These are phyloP conservation scores for Piromyces finnis DNA, from an alignment of 192 early-diverging fungal species.

Conservation along the genomic window DNA sequence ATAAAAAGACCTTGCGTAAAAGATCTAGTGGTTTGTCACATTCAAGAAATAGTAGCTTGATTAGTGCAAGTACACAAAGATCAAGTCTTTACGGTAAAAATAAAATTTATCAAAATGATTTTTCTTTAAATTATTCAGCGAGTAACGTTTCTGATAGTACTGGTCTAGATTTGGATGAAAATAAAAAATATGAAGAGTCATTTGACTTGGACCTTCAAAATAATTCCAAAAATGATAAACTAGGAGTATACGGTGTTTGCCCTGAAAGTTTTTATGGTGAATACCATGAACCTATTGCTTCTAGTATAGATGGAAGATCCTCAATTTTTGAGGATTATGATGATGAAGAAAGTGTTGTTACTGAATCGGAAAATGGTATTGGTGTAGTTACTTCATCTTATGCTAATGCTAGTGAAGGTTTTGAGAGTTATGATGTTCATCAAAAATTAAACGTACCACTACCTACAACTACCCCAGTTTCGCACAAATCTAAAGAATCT, in stretches of 20 bases:
- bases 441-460: not conserved
- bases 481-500: not conserved
- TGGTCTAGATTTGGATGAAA: not conserved
- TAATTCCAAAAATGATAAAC: not conserved
- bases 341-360: not conserved
- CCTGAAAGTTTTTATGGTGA: not conserved
- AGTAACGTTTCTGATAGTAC: not conserved
- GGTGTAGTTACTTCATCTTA: not conserved
- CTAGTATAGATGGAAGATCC: not conserved
- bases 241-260: not conserved
- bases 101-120: not conserved
- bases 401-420: not conserved
- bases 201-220: not conserved
- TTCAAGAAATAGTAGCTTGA: not conserved
- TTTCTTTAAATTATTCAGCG: not conserved
- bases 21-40: not conserved
- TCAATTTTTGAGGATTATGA: not conserved
- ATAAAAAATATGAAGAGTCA: not conserved
- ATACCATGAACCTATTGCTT: not conserved
- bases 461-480: too few relatives aligned
- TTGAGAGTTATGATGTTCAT: not conserved
- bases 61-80: not conserved
- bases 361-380: not conserved
- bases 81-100: not conserved
- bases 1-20: too few relatives aligned